These are phyloP conservation scores for Aspergillus campestris DNA, from an alignment of 495 filamentous ascomycete genomes.

Conservation along the genomic window DNA sequence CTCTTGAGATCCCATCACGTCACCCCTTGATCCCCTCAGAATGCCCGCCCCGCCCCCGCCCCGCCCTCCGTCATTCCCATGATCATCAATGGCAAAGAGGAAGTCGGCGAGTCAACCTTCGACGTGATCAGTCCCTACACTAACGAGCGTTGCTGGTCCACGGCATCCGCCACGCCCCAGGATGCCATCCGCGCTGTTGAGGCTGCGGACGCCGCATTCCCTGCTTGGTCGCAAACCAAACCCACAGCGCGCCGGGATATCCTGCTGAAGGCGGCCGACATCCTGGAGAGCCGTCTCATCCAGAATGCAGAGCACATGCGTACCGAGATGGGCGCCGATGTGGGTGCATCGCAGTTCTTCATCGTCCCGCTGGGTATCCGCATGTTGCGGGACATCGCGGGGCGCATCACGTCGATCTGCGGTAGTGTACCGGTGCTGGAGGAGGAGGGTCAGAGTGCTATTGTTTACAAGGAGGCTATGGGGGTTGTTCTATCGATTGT, in stretches of 20 bases:
- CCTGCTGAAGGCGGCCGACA: conserved; percentile 61
- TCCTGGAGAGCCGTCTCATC: conserved; percentile 52
- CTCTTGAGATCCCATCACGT: conserved; percentile 2
- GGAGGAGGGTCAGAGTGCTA: conserved; percentile 48
- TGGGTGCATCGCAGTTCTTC: conserved; percentile 42
- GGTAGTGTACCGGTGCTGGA: conserved; percentile 55
- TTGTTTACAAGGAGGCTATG: conserved; percentile 70
- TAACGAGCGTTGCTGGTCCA: conserved; percentile 52
- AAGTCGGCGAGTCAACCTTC: conserved; percentile 47
- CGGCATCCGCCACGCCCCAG: conserved; percentile 49
- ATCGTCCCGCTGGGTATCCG: conserved; percentile 51
- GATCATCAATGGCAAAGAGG: conserved; percentile 61
- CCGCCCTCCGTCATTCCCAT: conserved; percentile 47
- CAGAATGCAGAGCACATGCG: conserved; percentile 55
- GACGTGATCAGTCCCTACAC: conserved; percentile 60
- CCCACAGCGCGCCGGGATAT: conserved; percentile 59
- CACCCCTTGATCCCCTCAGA: background rate
- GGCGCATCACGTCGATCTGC: conserved; percentile 50
- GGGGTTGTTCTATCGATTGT: conserved; percentile 76
- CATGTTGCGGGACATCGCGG: conserved; percentile 63
- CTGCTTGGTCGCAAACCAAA: conserved; percentile 59
- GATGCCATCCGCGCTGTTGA: conserved; percentile 57
- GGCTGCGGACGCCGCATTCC: conserved; percentile 61
- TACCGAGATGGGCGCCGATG: conserved; percentile 60
- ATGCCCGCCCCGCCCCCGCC: background rate